These are phyloP conservation scores for Yarrowia sp. DNA, from an alignment of 805 yeast species.

Conservation along the genomic window DNA sequence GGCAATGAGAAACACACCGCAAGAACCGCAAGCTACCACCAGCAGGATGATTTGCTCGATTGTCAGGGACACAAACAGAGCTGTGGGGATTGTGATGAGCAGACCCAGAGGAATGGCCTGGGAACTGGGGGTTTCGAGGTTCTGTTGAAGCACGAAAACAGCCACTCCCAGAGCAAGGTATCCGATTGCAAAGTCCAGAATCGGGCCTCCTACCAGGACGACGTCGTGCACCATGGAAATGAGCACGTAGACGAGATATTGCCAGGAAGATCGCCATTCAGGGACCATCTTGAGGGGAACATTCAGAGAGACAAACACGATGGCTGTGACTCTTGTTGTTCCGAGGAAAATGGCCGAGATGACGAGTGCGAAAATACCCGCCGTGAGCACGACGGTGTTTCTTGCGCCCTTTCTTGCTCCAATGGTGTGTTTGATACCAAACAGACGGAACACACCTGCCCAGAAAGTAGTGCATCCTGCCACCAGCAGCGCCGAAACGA, in stretches of 20 bases:
- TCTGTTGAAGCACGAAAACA: conserved; percentile 35
- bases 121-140: conserved; percentile 27
- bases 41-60: conserved; percentile 42
- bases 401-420: conserved; percentile 24
- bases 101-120: conserved; percentile 30
- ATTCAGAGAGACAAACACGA: conserved; percentile 43
- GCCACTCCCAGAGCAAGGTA: conserved; percentile 41
- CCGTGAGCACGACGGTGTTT: conserved; percentile 42
- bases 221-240: conserved; percentile 41
- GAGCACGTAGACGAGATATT: conserved; percentile 37
- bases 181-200: conserved; percentile 39
- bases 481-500: conserved; percentile 41
- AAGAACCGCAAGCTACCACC: conserved; percentile 46
- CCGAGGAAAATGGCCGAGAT: conserved; percentile 43
- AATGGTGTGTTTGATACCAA: conserved; percentile 39
- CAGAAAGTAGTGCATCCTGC: conserved; percentile 44
- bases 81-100: conserved; percentile 41
- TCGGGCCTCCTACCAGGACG: conserved; percentile 20
- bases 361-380: conserved; percentile 42
- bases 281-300: conserved; percentile 39
- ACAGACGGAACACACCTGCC: conserved; percentile 42
- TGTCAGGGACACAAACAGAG: conserved; percentile 37
- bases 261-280: conserved; percentile 37
- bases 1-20: conserved; percentile 48
- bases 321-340: conserved; percentile 43